Evolutionary conservation across 352 stramenopile species (phyloP), one percentile per base, ranked within the genome.

Genomic region (Detonula confervacea): DNA sequence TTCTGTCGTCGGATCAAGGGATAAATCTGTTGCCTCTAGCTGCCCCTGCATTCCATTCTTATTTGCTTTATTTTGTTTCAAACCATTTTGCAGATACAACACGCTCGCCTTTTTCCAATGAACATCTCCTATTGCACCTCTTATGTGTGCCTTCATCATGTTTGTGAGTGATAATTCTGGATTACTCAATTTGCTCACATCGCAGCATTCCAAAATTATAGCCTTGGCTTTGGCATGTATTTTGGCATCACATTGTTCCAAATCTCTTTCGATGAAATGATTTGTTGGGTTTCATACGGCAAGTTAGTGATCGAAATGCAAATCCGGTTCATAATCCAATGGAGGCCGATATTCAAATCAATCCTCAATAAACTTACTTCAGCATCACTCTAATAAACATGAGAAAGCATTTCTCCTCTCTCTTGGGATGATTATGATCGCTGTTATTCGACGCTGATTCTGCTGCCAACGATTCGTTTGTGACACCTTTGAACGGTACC

Each of bases 371-470:
- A n/a, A 81, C 73, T 75, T 49, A 82, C 74, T 91, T 91, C 70
- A 93, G 87, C 25, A 93, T 66, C 12, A 91, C 86, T 35, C 76
- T 73, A 4, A 86, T 93, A 63, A 93, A 91, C 77, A 93, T 87
- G 20, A 91, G 63, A 63, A 91, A 93, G 22, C 80, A 72, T 64
- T 91, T 81, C 72, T 80, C 46, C 8, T 77, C 69, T n/a, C 72
- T 61, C 57, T 66, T 54, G n/a, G n/a, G n/a, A n/a, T n/a, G n/a
- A n/a, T n/a, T n/a, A n/a, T n/a, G n/a, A n/a, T n/a, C n/a, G n/a
- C n/a, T n/a, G n/a, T n/a, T n/a, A n/a, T n/a, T n/a, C n/a, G n/a
- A n/a, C n/a, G n/a, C n/a, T n/a, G n/a, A n/a, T n/a, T n/a, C n/a
- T n/a, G n/a, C n/a, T n/a, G n/a, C n/a, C n/a, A n/a, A n/a, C n/a